Base-by-base conservation (phyloP, 805 yeast species). In the Wickerhamomyces tratensis region DNA sequence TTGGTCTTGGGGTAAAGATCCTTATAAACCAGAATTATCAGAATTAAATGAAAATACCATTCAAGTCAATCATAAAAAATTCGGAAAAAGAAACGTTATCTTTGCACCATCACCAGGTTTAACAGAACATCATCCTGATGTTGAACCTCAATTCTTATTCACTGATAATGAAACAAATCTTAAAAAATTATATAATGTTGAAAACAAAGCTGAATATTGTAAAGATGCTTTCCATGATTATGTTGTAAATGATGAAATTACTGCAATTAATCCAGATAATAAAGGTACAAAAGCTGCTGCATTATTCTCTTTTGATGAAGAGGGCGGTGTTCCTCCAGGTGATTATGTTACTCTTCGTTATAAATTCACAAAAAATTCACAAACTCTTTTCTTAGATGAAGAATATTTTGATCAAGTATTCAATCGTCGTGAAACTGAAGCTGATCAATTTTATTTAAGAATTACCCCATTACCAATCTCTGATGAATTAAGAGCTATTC, bases 221-320 rank as follows among this genome's bases (percentile, higher is more conserved):
- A 89, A 89, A 61, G 96, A 89, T 62, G 97, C 91, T 2, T 88
- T 89, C 72, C 96, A 89, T 61, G 95, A 87, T 45, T 77, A 72
- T 56, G 69, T 88, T 41, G 76, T 87, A 39, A 77, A 77, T 41
- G 82, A 73, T 41, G 68, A 70, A 25, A 65, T 71, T 44, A 70
- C 62, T 1, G 82, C 79, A 1, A 76, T 82, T 25, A 89, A 89
- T 57, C 95, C 94, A 0, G 73, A 74, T 8, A 56, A 68, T 5
- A 36, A 33, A 14, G 97, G 97, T 44, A 88, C 96, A 5, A 88
- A 88, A 62, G 77, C 87, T 6, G 78, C 85, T 53, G 96, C 93
- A 1, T 82, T 86, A 78, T 88, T 79, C 60, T 69, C 76, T 15
- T 88, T 89, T 62, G 86, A 82, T 53, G 77, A 74, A 47, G 73